A percentile compares a stretch with the other conserved stretches of the same genome.
Evolutionary conservation across 768 basidiomycete genomes (phyloP).

Genomic region (Mycena galericulata): DNA sequence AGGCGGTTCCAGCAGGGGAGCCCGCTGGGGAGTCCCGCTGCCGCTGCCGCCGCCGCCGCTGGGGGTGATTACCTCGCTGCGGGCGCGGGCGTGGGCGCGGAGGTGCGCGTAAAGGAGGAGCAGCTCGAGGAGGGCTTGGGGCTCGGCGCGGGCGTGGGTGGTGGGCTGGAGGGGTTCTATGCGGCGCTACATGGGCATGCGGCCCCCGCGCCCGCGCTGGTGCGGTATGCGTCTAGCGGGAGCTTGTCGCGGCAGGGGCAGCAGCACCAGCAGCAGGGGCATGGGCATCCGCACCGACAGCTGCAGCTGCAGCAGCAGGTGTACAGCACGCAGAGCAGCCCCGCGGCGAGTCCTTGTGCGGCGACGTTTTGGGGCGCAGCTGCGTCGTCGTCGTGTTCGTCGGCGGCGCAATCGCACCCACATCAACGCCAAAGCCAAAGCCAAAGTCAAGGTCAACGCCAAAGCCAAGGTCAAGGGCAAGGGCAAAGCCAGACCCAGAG

Average conservation of each 20-base stretch:
- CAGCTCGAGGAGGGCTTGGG: background rate
- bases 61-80: background rate
- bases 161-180: conserved; percentile 24
- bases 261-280: no score
- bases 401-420: background rate
- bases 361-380: conserved; percentile 2
- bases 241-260: background rate
- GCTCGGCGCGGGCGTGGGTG: no score
- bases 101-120: conserved; percentile 14
- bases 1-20: no score
- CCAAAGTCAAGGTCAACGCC: background rate
- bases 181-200: conserved; percentile 1
- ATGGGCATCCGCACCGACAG: background rate
- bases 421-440: background rate
- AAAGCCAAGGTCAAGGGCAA: background rate
- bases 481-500: background rate
- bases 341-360: conserved; percentile 11
- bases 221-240: background rate
- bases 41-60: no score
- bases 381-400: background rate
- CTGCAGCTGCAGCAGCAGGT: background rate
- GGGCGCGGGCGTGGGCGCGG: background rate
- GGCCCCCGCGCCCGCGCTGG: background rate
- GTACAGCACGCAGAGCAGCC: conserved; percentile 5
- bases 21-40: no score